A percentile compares a stretch with the other conserved stretches of the same genome.
These are phyloP conservation scores for Podila epicladia DNA, from an alignment of 192 early-diverging fungal species.

Conservation along the genomic window DNA sequence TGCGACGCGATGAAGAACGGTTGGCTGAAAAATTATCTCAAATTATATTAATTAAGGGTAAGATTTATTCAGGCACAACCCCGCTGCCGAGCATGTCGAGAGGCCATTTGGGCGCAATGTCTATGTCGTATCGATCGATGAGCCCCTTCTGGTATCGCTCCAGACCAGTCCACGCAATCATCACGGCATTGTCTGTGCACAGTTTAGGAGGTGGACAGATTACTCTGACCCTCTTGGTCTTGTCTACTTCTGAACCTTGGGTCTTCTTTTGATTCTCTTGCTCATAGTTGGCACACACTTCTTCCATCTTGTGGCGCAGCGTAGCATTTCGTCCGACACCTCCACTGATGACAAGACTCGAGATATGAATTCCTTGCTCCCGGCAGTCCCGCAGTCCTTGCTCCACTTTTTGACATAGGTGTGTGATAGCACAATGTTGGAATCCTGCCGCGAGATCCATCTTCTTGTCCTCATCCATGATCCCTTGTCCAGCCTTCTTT, in stretches of 20 bases:
- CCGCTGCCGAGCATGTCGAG: slow-evolving; percentile 60
- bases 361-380: slow-evolving; percentile 37
- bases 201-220: slow-evolving; percentile 79
- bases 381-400: slow-evolving; percentile 61
- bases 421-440: slow-evolving; percentile 65
- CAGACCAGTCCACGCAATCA: slow-evolving; percentile 88
- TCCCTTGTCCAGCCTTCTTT: slow-evolving; percentile 36
- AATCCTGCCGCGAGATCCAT: slow-evolving; percentile 79
- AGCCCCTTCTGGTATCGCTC: slow-evolving; percentile 73
- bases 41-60: slow-evolving; percentile 1
- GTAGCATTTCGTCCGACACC: slow-evolving; percentile 80
- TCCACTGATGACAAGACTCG: slow-evolving; percentile 76
- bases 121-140: slow-evolving; percentile 75
- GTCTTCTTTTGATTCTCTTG: neutral
- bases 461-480: slow-evolving; percentile 28
- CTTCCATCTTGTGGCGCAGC: slow-evolving; percentile 56
- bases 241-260: neutral
- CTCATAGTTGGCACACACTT: slow-evolving; percentile 13
- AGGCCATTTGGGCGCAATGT: slow-evolving; percentile 81
- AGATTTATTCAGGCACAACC: slow-evolving; percentile 29
- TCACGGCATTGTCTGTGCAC: slow-evolving; percentile 87
- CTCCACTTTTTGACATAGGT: slow-evolving; percentile 71
- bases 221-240: slow-evolving; percentile 51
- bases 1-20: neutral
- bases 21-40: neutral